Percentiles rank a stretch among this genome's conserved stretches.
phyloP scores from a whole-genome alignment of 2,329 filamentous ascomycete species.

The Fusarium keratoplasticum region DNA sequence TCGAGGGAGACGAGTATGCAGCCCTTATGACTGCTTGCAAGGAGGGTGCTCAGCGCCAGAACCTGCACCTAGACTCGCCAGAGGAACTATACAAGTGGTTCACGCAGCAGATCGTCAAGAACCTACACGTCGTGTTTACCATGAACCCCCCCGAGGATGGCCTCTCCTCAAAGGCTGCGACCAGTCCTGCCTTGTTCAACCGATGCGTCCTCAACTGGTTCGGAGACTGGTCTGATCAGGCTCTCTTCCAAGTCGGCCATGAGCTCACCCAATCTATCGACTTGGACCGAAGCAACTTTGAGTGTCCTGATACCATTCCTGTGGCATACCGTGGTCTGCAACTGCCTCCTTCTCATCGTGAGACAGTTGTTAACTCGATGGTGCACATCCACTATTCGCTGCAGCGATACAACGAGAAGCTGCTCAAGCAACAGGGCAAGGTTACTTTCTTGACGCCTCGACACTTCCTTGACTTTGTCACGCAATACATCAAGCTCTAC shows the following conservation, averaged over 20 bases:
- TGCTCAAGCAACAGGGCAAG: conserved; percentile 92
- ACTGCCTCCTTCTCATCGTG: conserved; percentile 89
- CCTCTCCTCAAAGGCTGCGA: conserved; percentile 94
- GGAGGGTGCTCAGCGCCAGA: conserved; percentile 96
- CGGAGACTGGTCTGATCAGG: conserved; percentile 99
- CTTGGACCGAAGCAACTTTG: conserved; percentile 87
- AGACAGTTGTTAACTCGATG: conserved; percentile 97
- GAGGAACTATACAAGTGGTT: conserved; percentile 99
- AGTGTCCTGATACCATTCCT: conserved; percentile 89
- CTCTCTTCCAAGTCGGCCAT: conserved; percentile 95
- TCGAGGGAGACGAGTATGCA: conserved; percentile 98
- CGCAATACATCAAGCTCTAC: conserved; percentile 96
- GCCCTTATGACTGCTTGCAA: conserved; percentile 99
- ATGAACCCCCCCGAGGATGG: conserved; percentile 99
- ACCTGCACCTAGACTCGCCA: conserved; percentile 93
- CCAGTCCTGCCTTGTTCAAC: conserved; percentile 98
- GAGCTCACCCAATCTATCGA: conserved; percentile 98
- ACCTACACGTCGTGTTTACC: conserved; percentile 98
- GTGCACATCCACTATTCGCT: conserved; percentile 98
- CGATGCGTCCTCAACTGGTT: conserved; percentile 99
- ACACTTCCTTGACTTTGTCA: conserved; percentile 97
- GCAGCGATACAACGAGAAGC: conserved; percentile 86
- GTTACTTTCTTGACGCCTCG: conserved; percentile 93
- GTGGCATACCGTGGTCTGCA: conserved; percentile 89
- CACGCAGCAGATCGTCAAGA: conserved; percentile 98